Evolutionary conservation across 2,329 filamentous ascomycete species (phyloP), one percentile per base, ranked within the genome.

Genomic region (Salinomyces thailandicus): DNA sequence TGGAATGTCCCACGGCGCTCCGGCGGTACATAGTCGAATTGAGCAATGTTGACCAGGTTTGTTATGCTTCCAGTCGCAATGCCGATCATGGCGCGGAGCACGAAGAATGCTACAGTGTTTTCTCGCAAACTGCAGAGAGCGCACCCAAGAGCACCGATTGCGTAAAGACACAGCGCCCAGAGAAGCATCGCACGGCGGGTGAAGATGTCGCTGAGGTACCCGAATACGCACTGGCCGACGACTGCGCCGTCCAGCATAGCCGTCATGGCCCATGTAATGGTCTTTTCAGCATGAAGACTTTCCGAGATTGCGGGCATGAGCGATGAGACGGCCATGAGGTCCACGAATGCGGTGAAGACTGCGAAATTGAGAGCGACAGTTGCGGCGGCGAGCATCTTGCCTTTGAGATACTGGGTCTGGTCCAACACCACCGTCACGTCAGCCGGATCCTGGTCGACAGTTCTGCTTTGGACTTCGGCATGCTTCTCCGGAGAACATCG

Each of bases 11-110:
- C 31, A 17, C 49, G 13, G 9, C 42, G 37, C 24, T 37, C 30
- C 18, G 35, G 28, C 2, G 45, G 43, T 8, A 43, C 29, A 18
- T 46, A 43, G 32, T 51, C 49, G 30, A 40, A 48, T 26, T 47
- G 44, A 1, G 47, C 38, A n/a, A 49, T 47, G 36, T 49, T 50
- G 37, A 50, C 43, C 13, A 51, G 38, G 15, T 46, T 51, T 1
- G 42, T 43, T 27, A 51, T 43, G 16, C 41, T 43, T 6, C 49
- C 49, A 1, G 38, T 41, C 2, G 44, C 44, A 6, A 47, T 35
- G 5, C 49, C 49, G 15, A 39, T 45, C 18, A 42, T 27, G 2
- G 37, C 47, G 6, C 44, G 38, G 13, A 40, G 17, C 11, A 43
- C n/a, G 37, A 20, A 33, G 31, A 19, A 33, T 7, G 19, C 12